These are phyloP conservation scores for Earliella scabrosa DNA, from an alignment of 1,284 basidiomycete genomes.

Conservation along the genomic window DNA sequence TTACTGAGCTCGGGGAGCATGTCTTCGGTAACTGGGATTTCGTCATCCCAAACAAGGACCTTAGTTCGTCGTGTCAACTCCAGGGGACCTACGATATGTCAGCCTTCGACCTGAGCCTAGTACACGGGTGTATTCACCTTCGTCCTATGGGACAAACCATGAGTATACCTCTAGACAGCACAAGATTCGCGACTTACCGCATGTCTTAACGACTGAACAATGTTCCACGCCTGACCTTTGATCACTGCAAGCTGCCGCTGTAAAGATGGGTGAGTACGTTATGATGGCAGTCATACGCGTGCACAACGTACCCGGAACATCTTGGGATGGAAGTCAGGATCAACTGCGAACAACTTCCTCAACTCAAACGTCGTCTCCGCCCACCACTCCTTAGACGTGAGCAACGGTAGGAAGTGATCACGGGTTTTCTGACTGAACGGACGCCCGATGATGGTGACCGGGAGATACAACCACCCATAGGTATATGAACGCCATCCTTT, in stretches of 20 bases:
- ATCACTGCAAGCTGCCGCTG: constrained; percentile 88
- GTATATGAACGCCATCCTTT: constrained; percentile 90
- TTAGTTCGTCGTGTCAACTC: constrained; percentile 82
- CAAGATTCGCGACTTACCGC: constrained; percentile 49
- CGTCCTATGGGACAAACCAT: constrained; percentile 52
- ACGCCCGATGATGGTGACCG: constrained; percentile 82
- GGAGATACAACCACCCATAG: constrained; percentile 91
- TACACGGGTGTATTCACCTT: constrained; percentile 44
- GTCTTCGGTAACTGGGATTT: constrained; percentile 76
- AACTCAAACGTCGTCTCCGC: constrained; percentile 82
- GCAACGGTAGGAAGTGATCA: constrained; percentile 79
- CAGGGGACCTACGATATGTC: constrained; percentile 62
- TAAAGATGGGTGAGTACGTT: constrained; percentile 6
- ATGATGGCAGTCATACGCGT: background rate
- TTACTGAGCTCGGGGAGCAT: constrained; percentile 42
- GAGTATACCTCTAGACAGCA: constrained; percentile 4
- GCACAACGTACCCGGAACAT: constrained; percentile 70
- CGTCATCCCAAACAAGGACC: constrained; percentile 84
- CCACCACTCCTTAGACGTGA: constrained; percentile 91
- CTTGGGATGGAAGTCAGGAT: constrained; percentile 85
- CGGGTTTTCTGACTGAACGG: constrained; percentile 86
- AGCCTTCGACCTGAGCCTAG: constrained; percentile 18
- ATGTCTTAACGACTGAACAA: constrained; percentile 82
- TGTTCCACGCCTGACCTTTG: constrained; percentile 92
- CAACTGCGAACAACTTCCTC: constrained; percentile 76